Base-by-base conservation (phyloP, 2,329 filamentous ascomycete genomes). In the Cadophora sp. region DNA sequence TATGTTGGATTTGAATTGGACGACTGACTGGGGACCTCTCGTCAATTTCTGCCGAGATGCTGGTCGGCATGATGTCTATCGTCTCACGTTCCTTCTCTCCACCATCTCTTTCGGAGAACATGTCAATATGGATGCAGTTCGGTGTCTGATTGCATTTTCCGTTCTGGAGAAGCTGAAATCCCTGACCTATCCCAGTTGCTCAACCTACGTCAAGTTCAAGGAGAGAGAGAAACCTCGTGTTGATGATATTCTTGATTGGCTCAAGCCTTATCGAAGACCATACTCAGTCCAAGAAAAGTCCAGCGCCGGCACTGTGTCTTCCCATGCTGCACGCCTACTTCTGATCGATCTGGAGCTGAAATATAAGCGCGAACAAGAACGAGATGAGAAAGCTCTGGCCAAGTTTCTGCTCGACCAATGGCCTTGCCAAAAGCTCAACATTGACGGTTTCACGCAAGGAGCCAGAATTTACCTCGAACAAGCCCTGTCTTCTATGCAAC, bases 61-160 rank as follows among this genome's bases (percentile, higher is more conserved):
- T 1, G 68, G 62, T 0, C 22, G 16, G 2, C 31, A 75, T 12
- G 77, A 80, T 26, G 72, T 68, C 12, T 81, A 79, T 62, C 70
- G 62, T 1, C 71, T 86, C 19, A 83, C 84, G 76, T 86, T 86
- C 63, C 67, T 83, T 0, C 77, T 86, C 11, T 80, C 79, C 0
- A 71, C 80, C 0, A 73, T 87, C n/a, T 78, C 81, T 0, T 87
- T 83, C 68, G 73, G 77, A 0, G 29, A 74, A 0, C 70, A 77
- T 31, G 75, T 76, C 0, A 75, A 84, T n/a, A 80, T 84, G 73
- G 71, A 74, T 0, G 55, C 83, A 0, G 56, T 87, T 1, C 78
- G 80, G 51, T 76, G 80, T 0, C 71, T 89, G 1, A 76, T 83
- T 5, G 81, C 84, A 0, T 87, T 83, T 71, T 77, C 79, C 0